These are phyloP conservation scores for Apophysomyces elegans DNA, from an alignment of 371 early-diverging fungal genomes.

Conservation along the genomic window DNA sequence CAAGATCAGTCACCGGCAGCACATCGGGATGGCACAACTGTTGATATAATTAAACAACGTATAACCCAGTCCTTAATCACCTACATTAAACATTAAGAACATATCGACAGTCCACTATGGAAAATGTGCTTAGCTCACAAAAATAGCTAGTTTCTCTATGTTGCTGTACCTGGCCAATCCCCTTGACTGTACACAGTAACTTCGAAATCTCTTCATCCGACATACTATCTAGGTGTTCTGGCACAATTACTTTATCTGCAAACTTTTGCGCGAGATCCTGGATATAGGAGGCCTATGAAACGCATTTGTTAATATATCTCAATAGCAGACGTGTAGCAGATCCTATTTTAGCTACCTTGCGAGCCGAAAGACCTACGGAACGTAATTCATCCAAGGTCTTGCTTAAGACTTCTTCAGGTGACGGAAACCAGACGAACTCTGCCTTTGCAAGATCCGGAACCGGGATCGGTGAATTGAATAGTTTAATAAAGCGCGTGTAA, in stretches of 20 bases:
- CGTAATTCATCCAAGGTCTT: slow-evolving; percentile 34
- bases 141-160: background rate
- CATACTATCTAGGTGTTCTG: slow-evolving; percentile 38
- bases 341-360: slow-evolving; percentile 28
- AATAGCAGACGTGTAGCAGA: background rate
- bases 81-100: slow-evolving; percentile 54
- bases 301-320: background rate
- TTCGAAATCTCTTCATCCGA: slow-evolving; percentile 48
- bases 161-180: slow-evolving; percentile 57
- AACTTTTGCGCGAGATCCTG: slow-evolving; percentile 53
- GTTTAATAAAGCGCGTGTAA: slow-evolving; percentile 37
- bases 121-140: background rate
- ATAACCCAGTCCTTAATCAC: background rate
- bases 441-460: slow-evolving; percentile 19
- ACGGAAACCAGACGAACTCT: slow-evolving; percentile 41
- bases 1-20: slow-evolving; percentile 61
- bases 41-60: background rate
- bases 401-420: slow-evolving; percentile 40
- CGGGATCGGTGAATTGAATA: slow-evolving; percentile 35
- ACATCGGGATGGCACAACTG: slow-evolving; percentile 56
- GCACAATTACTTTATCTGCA: slow-evolving; percentile 41
- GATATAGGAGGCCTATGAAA: slow-evolving; percentile 45
- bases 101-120: slow-evolving; percentile 64
- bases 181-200: slow-evolving; percentile 49
- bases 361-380: slow-evolving; percentile 51